Percentiles rank a stretch among this genome's conserved stretches.
phyloP scores from a whole-genome alignment of 2,329 filamentous ascomycete genomes.

The Lecanicillium sp. region DNA sequence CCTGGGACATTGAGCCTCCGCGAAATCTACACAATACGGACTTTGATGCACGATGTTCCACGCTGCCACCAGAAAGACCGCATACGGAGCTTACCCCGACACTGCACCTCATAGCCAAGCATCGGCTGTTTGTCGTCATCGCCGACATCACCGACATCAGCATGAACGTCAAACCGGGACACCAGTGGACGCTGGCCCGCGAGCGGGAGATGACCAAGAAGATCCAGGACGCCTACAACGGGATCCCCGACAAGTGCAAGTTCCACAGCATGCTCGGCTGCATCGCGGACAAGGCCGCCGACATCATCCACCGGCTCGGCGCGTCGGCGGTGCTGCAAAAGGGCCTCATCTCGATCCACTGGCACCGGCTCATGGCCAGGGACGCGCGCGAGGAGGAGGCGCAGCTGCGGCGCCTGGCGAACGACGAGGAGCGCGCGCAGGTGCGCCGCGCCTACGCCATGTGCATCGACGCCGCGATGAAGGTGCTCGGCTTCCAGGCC shows the following conservation, averaged over 20 bases:
- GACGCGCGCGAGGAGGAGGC: neutral
- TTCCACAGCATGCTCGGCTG: constrained; percentile 5
- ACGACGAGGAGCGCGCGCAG: neutral
- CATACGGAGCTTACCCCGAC: constrained; percentile 18
- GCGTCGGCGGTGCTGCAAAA: constrained; percentile 8
- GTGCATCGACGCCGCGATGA: constrained; percentile 5
- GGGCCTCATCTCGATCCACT: constrained; percentile 9
- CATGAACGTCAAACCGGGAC: neutral
- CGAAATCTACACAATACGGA: constrained; percentile 20
- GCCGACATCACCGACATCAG: constrained; percentile 6
- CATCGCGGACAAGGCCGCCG: constrained; percentile 6
- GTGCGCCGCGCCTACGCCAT: neutral
- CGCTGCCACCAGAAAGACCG: constrained; percentile 17
- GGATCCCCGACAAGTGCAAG: constrained; percentile 7
- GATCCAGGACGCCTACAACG: constrained; percentile 2
- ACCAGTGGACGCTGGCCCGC: neutral
- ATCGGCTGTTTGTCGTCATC: constrained; percentile 20
- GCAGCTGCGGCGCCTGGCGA: neutral
- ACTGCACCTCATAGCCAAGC: constrained; percentile 25
- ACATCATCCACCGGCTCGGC: constrained; percentile 7
- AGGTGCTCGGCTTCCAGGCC: constrained; percentile 5
- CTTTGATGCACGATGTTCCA: constrained; percentile 11
- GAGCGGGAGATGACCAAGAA: neutral
- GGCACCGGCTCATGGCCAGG: constrained; percentile 5
- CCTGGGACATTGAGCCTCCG: constrained; percentile 19